Base-by-base conservation (phyloP, 129 eudicot genomes). In the Glebionis coronaria region DNA sequence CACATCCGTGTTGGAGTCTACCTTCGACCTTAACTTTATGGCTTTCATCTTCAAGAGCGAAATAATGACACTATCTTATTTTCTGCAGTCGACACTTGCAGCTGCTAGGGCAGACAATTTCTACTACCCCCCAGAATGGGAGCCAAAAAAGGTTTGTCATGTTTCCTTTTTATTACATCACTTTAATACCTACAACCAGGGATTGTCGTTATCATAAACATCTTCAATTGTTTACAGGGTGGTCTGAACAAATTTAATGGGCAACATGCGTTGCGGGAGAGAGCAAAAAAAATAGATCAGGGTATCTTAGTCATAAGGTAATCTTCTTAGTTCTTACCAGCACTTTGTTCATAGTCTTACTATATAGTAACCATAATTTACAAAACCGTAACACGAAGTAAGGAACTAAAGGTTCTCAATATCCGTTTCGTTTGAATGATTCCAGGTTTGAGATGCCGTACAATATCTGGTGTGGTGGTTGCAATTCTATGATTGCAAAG, bases 91-190 rank as follows among this genome's bases (percentile, higher is more conserved):
- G 42, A 55, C 97, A 21, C 98, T 93, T 80, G 98, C 98, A 58
- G 98, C 97, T 67, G 98, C 98, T 44, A 81, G 98, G 76, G 98
- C 98, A 20, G 97, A 93, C 82, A 88, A 93, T 65, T 93, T 93
- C 78, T 93, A 93, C 85, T 88, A 80, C 57, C 98, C 97, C 9
- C 97, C 98, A 74, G 98, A 93, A 88, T 93, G 98, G 98, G 87
- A 79, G 20, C 98, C 98, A 51, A 84, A 85, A 67, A 81, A 92
- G 95, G 96, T 88, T 76, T 52, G 44, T 35, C 42, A 6, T 58
- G 63, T 58, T 58, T 3, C 5, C 12, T 9, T 5, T 61, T 35
- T 29, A 15, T 38, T 35, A 58, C n/a, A 9, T 9, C 38, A n/a
- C 12, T 10, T 15, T 35, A 15, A n/a, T 45, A 1, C 49, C 40